Conservation (phyloP, 768 basidiomycete genomes). For the Termitomyces heimii region DNA sequence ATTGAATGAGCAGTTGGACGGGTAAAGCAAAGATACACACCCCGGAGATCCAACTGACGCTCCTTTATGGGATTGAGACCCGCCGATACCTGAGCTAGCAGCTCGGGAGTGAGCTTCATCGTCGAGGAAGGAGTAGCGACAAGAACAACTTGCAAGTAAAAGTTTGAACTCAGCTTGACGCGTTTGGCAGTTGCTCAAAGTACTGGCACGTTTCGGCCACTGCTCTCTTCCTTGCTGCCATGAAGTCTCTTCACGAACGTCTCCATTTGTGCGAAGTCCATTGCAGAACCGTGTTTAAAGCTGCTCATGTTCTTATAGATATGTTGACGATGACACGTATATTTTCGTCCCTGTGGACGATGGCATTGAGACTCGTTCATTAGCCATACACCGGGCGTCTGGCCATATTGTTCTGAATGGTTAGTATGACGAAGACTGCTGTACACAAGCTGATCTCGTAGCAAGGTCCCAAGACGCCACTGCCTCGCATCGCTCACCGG, state of each 20-base stretch:
- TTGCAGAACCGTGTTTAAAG: neutral
- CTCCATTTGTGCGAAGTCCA: slow-evolving; percentile 54
- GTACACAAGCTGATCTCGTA: slow-evolving; percentile 1
- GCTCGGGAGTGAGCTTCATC: slow-evolving; percentile 94
- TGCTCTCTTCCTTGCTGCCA: slow-evolving; percentile 26
- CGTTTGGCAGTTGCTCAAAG: slow-evolving; percentile 11
- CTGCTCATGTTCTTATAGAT: slow-evolving; percentile 36
- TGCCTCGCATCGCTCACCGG: slow-evolving; percentile 51
- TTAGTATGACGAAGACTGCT: slow-evolving; percentile 24
- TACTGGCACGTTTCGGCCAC: slow-evolving; percentile 5
- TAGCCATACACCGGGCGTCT: slow-evolving; percentile 69
- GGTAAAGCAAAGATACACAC: slow-evolving; percentile 31
- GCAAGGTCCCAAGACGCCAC: slow-evolving; percentile 46
- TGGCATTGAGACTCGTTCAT: slow-evolving; percentile 51
- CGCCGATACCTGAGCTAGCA: slow-evolving; percentile 76
- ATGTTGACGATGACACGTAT: slow-evolving; percentile 69
- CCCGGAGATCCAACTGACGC: slow-evolving; percentile 87
- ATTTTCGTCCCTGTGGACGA: slow-evolving; percentile 66
- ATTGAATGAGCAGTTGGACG: slow-evolving; percentile 17
- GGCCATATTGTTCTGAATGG: slow-evolving; percentile 71
- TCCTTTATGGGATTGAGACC: slow-evolving; percentile 81
- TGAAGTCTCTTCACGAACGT: slow-evolving; percentile 69
- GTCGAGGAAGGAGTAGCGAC: slow-evolving; percentile 25
- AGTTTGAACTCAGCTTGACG: slow-evolving; percentile 37
- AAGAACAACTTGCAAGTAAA: slow-evolving; percentile 17